Conservation (phyloP, 2,329 filamentous ascomycete genomes). For the Pseudogymnoascus sp. region DNA sequence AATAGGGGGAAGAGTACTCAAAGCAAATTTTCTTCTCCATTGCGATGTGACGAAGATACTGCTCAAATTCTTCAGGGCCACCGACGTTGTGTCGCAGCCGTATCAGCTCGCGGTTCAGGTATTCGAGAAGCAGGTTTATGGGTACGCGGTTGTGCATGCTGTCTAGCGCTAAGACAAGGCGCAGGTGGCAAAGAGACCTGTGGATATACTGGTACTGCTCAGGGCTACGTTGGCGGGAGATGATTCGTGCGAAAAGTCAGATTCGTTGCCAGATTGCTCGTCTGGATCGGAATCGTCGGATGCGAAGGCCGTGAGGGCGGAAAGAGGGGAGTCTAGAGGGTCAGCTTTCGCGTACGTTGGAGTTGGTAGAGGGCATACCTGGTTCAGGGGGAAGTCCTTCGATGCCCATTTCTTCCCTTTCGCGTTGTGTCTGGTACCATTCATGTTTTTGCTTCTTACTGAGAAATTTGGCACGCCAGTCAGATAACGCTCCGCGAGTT, state of each 20-base stretch:
- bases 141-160: background rate
- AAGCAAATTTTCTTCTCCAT: background rate
- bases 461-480: conserved; percentile 1
- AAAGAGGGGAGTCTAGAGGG: background rate
- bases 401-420: background rate
- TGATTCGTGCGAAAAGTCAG: background rate
- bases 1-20: background rate
- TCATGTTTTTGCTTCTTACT: conserved; percentile 2
- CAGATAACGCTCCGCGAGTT: background rate
- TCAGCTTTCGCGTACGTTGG: background rate
- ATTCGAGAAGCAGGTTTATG: conserved; percentile 4
- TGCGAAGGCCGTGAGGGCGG: background rate
- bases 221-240: background rate
- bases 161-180: background rate
- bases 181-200: background rate
- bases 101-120: background rate
- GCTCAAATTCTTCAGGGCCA: background rate
- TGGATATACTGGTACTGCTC: conserved; percentile 1
- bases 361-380: background rate
- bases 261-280: background rate
- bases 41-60: background rate
- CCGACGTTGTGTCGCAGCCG: background rate
- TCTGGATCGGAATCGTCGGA: background rate
- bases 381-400: background rate
- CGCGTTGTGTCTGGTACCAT: background rate